Base-by-base conservation (phyloP, 257 asterid species). In the Cinchona pubescens region DNA sequence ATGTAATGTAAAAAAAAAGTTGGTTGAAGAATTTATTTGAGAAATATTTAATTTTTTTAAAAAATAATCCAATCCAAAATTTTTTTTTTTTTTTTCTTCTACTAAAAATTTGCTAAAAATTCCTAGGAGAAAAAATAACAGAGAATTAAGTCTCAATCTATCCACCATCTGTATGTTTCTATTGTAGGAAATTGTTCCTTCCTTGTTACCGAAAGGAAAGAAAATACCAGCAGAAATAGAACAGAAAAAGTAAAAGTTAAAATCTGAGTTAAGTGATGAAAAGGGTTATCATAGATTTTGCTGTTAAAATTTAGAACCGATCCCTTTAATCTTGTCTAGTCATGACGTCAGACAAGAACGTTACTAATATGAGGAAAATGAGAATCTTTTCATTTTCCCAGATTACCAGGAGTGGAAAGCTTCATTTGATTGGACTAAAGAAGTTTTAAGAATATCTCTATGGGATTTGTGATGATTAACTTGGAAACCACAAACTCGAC, bases 171-270 rank as follows among this genome's bases (percentile, higher is more conserved):
- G 3, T 6, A 38, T 38, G 6, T 38, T 2, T 2, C 6, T 2
- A 21, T 21, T 23, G 7, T 23, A 7, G 4, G 61, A 23, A 23
- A 34, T 25, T 2, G 72, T 53, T 78, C n/a, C 16, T 29, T 38
- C 56, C 11, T 78, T 45, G 46, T 46, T 34, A 46, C 38, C 49
- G 30, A 73, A 55, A 67, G 75, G 58, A 74, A 73, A 67, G 45
- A 67, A 72, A 67, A 45, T 9, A 43, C n/a, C n/a, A n/a, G 15
- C 60, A 59, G 78, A 73, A 65, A 55, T 25, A 42, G 68, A 67
- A 66, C 75, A 29, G 29, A 48, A 63, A 74, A 62, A 13, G 38
- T 42, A 46, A 73, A 73, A 60, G 59, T 15, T 58, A 73, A 73
- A 11, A 74, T 30, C n/a, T 27, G 29, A 71, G 60, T 58, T 62